phyloP scores from a whole-genome alignment of 1,284 basidiomycete genomes.

The Pterulicium gracile region DNA sequence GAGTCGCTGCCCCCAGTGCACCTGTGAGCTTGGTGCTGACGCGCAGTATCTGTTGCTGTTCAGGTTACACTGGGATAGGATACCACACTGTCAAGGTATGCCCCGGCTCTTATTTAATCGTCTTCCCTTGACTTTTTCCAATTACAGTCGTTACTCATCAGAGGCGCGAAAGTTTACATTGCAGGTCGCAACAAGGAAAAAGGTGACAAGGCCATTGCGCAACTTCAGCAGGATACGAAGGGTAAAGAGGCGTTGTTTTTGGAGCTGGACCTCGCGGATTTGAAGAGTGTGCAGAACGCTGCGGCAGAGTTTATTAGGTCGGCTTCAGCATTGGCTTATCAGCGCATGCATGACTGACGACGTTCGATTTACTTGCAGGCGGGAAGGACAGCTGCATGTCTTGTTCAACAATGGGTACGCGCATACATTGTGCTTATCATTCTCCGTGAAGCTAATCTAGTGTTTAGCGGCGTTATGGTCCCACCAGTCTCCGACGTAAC shows the following conservation, averaged over 20 bases:
- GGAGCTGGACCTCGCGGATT: slow-evolving; percentile 33
- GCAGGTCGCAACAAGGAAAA: slow-evolving; percentile 31
- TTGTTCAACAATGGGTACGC: slow-evolving; percentile 17
- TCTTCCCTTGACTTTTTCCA: too few species aligned
- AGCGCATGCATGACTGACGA: too few species aligned
- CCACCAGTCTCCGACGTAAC: slow-evolving; percentile 34
- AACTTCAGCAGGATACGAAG: slow-evolving; percentile 21
- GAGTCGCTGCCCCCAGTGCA: background rate
- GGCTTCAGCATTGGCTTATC: too few species aligned
- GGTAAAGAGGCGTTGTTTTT: slow-evolving; percentile 25
- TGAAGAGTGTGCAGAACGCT: slow-evolving; percentile 25
- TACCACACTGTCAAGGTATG: slow-evolving; percentile 19
- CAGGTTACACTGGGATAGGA: slow-evolving; percentile 23
- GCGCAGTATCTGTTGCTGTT: background rate
- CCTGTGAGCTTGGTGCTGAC: background rate
- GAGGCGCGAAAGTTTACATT: slow-evolving; percentile 45
- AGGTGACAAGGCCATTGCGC: slow-evolving; percentile 30
- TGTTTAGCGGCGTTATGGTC: slow-evolving; percentile 52
- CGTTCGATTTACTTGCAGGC: too few species aligned
- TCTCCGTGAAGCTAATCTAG: background rate
- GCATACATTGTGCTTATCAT: background rate
- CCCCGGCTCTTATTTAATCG: too few species aligned
- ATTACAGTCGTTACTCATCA: slow-evolving; percentile 30
- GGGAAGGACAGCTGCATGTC: slow-evolving; percentile 14
- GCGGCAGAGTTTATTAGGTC: slow-evolving; percentile 32